Conservation (phyloP, 1,139 yeast species). For the Yamadazyma kanchanaburiensis region DNA sequence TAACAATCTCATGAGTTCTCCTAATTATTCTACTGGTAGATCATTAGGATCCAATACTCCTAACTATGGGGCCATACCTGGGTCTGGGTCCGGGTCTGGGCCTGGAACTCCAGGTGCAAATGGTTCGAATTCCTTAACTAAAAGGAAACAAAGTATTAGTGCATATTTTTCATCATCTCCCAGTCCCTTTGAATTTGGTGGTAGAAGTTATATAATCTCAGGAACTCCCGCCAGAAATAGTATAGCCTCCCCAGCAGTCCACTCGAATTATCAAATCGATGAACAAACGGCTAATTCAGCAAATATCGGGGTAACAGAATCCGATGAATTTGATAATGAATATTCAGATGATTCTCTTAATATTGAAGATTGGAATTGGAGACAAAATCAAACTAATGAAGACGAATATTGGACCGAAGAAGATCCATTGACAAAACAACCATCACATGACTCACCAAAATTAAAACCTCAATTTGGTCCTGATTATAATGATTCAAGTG, state of each 20-base stretch:
- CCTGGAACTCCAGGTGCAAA: not conserved
- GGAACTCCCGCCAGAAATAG: constrained; percentile 12
- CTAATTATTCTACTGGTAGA: not conserved
- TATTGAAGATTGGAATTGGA: constrained; percentile 5
- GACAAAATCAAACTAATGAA: constrained; percentile 7
- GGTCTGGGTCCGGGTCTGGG: too few relatives aligned
- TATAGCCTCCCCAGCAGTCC: constrained; percentile 34
- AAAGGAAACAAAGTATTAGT: constrained; percentile 5
- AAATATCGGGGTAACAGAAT: constrained; percentile 52
- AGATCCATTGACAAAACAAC: not conserved
- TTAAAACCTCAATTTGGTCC: constrained; percentile 1
- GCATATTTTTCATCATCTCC: constrained; percentile 13
- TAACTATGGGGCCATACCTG: too few relatives aligned
- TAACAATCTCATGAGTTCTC: not conserved
- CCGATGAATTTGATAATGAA: constrained; percentile 5
- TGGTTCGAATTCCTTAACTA: not conserved
- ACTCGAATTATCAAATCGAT: constrained; percentile 50
- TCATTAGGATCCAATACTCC: not conserved
- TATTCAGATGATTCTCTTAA: constrained; percentile 1
- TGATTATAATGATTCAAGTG: not conserved
- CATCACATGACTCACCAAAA: not conserved
- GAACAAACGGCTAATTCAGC: constrained; percentile 67
- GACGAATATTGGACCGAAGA: not conserved
- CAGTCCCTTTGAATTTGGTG: constrained; percentile 39
- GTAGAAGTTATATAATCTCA: constrained; percentile 38